Conservation (phyloP, 306 rosid genomes). For the Alnus rubra region DNA sequence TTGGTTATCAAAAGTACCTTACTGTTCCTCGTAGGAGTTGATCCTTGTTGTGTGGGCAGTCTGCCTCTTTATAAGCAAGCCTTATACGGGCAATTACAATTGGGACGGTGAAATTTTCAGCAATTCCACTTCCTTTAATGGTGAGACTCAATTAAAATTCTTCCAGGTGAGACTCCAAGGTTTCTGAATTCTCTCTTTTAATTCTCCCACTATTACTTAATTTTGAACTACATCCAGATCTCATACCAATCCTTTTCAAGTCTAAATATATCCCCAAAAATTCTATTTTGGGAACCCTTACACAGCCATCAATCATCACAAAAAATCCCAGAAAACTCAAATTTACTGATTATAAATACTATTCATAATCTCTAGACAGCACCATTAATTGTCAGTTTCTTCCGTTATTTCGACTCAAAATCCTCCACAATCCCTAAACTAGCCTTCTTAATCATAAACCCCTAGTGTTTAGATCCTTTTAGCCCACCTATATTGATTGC, state of each 20-base stretch:
- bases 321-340: not conserved
- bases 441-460: not conserved
- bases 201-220: not conserved
- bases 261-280: not conserved
- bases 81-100: not conserved
- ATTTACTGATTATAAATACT: not conserved
- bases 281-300: not conserved
- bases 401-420: not conserved
- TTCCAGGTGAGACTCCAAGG: not conserved
- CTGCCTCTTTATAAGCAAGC: not conserved
- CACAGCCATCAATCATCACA: not conserved
- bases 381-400: not conserved
- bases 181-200: not conserved
- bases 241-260: not conserved
- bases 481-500: not conserved
- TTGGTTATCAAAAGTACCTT: not conserved
- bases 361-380: not conserved
- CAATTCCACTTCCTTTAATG: too few species aligned
- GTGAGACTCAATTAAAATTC: too few species aligned
- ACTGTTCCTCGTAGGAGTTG: not conserved
- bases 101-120: not conserved
- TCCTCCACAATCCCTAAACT: not conserved
- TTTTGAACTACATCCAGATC: not conserved
- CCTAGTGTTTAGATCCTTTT: too few species aligned
- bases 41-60: not conserved